phyloP scores from a whole-genome alignment of 352 stramenopile species.

The Globisporangium mamillatum region DNA sequence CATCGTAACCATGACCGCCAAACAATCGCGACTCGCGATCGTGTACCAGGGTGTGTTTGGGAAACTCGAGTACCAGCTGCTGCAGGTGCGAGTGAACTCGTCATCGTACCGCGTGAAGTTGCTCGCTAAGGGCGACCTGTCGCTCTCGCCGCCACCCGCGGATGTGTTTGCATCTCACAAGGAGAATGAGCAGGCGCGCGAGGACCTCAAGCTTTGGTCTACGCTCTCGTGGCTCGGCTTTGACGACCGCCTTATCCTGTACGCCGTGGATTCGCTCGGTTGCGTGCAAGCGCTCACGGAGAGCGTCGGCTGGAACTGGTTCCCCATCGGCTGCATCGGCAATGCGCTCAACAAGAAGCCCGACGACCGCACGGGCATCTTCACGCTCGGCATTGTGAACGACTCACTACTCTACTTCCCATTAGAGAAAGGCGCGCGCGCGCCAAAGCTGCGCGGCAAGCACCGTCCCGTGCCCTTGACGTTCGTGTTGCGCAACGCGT shows the following conservation, averaged over 20 bases:
- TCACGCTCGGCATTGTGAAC: conserved; percentile 68
- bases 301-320: conserved; percentile 63
- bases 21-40: conserved; percentile 53
- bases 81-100: conserved; percentile 40
- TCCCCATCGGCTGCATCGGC: conserved; percentile 66
- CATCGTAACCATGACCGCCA: conserved; percentile 71
- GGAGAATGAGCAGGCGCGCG: conserved; percentile 45
- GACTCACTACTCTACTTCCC: conserved; percentile 76
- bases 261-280: conserved; percentile 66
- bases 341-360: conserved; percentile 61
- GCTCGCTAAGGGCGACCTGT: conserved; percentile 46
- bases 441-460: conserved; percentile 56
- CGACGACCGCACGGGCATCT: conserved; percentile 51
- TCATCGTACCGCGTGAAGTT: conserved; percentile 42
- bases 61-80: conserved; percentile 51
- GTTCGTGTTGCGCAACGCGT: conserved; percentile 50
- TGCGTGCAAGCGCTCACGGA: conserved; percentile 57
- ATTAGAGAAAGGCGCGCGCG: conserved; percentile 39
- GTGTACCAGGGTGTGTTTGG: conserved; percentile 56
- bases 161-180: conserved; percentile 75
- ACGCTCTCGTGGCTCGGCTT: conserved; percentile 76
- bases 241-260: conserved; percentile 69
- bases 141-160: conserved; percentile 49
- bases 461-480: conserved; percentile 73
- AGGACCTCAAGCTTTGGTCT: conserved; percentile 47